Evolutionary conservation across 75 land plant genomes (phyloP).

Genomic region (Sequoia sempervirens): DNA sequence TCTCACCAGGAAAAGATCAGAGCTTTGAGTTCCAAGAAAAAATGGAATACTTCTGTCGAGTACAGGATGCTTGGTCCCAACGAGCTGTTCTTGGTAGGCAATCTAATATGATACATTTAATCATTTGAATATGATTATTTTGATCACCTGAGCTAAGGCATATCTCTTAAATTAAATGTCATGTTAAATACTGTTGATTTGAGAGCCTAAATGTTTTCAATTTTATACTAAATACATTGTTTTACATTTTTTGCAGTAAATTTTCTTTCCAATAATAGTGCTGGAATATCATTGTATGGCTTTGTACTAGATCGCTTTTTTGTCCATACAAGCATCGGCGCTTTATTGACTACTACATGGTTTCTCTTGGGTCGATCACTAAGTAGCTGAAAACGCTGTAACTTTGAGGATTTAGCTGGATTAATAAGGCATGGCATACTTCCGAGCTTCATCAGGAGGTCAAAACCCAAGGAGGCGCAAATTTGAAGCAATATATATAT

Average conservation of each 20-base stretch:
- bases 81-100: constrained; percentile 29
- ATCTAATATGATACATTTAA: neutral
- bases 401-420: too few species aligned
- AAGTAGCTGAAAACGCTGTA: neutral
- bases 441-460: neutral
- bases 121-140: neutral
- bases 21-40: constrained; percentile 12
- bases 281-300: constrained; percentile 33
- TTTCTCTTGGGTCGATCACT: constrained; percentile 30
- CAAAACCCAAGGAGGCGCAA: neutral
- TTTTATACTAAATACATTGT: neutral
- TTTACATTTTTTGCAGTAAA: constrained; percentile 14
- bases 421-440: neutral
- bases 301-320: constrained; percentile 32
- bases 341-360: constrained; percentile 26
- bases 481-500: neutral
- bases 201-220: neutral
- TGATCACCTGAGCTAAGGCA: neutral
- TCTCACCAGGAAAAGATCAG: neutral
- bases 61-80: constrained; percentile 20
- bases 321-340: constrained; percentile 29
- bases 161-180: neutral
- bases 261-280: constrained; percentile 16
- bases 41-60: constrained; percentile 11
- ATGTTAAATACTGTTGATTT: neutral